Evolutionary conservation across 768 basidiomycete genomes (phyloP).

Genomic region (Lenzites betulinus): DNA sequence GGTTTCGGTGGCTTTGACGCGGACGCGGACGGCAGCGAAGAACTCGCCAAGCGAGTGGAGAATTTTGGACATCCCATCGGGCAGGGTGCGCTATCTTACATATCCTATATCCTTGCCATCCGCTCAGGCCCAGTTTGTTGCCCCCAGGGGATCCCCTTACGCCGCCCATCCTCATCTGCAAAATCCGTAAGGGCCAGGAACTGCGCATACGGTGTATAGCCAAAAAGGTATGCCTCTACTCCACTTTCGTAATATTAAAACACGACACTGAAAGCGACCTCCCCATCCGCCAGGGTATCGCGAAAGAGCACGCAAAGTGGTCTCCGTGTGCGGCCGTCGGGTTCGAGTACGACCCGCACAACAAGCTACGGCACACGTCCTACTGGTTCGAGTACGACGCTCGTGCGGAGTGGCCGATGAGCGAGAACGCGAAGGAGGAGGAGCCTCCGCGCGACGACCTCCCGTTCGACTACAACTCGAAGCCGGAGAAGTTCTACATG

Average conservation of each 20-base stretch:
- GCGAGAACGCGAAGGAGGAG: conserved; percentile 84
- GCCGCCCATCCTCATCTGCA: conserved; percentile 81
- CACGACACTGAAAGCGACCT: background rate
- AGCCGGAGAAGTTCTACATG: conserved; percentile 90
- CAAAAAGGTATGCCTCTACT: conserved; percentile 70
- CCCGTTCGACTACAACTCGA: conserved; percentile 84
- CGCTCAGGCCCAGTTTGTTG: background rate
- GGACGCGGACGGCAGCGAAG: conserved; percentile 60
- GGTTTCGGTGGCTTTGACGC: conserved; percentile 25
- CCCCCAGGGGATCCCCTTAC: conserved; percentile 58
- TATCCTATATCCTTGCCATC: background rate
- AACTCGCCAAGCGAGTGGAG: conserved; percentile 70
- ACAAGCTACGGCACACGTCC: conserved; percentile 93
- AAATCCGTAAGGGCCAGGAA: conserved; percentile 94
- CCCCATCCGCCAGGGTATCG: conserved; percentile 71
- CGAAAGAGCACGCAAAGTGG: conserved; percentile 99
- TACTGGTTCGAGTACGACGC: conserved; percentile 91
- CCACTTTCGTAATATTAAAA: too few species aligned
- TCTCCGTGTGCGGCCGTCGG: conserved; percentile 93
- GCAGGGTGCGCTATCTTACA: conserved; percentile 57
- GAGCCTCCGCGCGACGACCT: conserved; percentile 79
- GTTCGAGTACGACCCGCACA: conserved; percentile 98
- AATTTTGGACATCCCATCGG: conserved; percentile 84
- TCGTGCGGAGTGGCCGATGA: conserved; percentile 88
- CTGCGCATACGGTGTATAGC: conserved; percentile 83